Evolutionary conservation across 2,329 filamentous ascomycete genomes (phyloP).

Genomic region (Pseudocercospora crystallina): DNA sequence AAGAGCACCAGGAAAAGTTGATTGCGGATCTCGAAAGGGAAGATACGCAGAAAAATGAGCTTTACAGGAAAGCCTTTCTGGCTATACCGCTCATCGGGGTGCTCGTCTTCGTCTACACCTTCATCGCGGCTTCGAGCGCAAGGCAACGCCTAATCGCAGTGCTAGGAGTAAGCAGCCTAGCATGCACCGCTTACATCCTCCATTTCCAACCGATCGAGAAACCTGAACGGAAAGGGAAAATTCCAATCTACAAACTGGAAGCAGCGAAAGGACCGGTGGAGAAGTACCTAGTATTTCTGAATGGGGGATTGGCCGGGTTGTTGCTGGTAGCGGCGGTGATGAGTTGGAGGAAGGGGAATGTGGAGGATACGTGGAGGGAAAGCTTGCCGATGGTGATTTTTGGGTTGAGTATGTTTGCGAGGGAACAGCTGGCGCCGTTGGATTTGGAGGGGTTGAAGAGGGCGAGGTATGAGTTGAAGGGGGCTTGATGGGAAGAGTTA

Average conservation of each 20-base stretch:
- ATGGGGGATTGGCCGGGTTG: constrained; percentile 57
- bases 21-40: constrained; percentile 57
- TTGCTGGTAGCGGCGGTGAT: constrained; percentile 50
- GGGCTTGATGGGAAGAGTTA: constrained; percentile 49
- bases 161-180: constrained; percentile 63
- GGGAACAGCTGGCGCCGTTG: constrained; percentile 49
- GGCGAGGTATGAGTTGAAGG: constrained; percentile 40
- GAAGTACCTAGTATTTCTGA: constrained; percentile 60
- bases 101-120: constrained; percentile 54
- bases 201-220: constrained; percentile 48
- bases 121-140: constrained; percentile 42
- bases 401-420: constrained; percentile 59
- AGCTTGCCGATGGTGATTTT: constrained; percentile 57
- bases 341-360: constrained; percentile 34
- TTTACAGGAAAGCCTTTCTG: constrained; percentile 53
- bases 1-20: constrained; percentile 68
- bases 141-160: constrained; percentile 49
- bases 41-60: constrained; percentile 45
- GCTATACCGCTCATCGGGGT: constrained; percentile 58
- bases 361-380: constrained; percentile 34
- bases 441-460: constrained; percentile 31
- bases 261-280: constrained; percentile 51
- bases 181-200: constrained; percentile 62
- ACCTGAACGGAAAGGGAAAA: constrained; percentile 40
- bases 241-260: constrained; percentile 29